A percentile compares a stretch with the other conserved stretches of the same genome.
Evolutionary conservation across 2,329 filamentous ascomycete species (phyloP).

Genomic region (Dothistroma septosporum): DNA sequence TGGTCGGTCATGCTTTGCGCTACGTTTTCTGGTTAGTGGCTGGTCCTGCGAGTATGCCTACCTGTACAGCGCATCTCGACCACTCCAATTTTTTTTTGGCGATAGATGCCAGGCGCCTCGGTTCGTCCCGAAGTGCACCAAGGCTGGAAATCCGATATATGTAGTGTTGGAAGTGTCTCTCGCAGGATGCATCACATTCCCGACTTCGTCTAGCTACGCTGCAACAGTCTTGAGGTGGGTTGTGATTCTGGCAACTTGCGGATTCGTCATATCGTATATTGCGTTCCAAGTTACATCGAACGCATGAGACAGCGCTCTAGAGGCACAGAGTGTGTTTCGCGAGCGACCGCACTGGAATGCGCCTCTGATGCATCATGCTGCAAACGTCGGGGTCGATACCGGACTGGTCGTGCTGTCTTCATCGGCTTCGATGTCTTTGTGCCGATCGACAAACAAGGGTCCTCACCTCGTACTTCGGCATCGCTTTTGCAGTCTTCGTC

Average conservation of each 20-base stretch:
- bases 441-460: slow-evolving; percentile 6
- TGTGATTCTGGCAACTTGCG: slow-evolving; percentile 58
- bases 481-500: slow-evolving; percentile 31
- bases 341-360: slow-evolving; percentile 7
- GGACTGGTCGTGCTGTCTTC: slow-evolving; percentile 7
- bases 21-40: slow-evolving; percentile 65
- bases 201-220: slow-evolving; percentile 61
- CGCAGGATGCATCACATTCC: slow-evolving; percentile 65
- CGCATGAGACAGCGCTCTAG: slow-evolving; percentile 18
- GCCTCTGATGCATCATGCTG: slow-evolving; percentile 9
- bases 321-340: slow-evolving; percentile 7
- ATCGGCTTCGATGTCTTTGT: slow-evolving; percentile 11
- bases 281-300: slow-evolving; percentile 41
- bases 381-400: slow-evolving; percentile 4
- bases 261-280: slow-evolving; percentile 46
- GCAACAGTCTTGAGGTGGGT: slow-evolving; percentile 65
- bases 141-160: slow-evolving; percentile 64
- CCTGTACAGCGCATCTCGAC: slow-evolving; percentile 50
- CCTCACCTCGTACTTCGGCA: slow-evolving; percentile 10
- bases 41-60: slow-evolving; percentile 55
- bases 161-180: slow-evolving; percentile 62
- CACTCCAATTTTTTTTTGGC: slow-evolving; percentile 53
- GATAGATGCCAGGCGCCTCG: slow-evolving; percentile 59
- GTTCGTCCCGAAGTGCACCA: slow-evolving; percentile 42
- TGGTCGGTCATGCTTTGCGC: slow-evolving; percentile 63